phyloP scores from a whole-genome alignment of 2,329 filamentous ascomycete genomes.

The Fusarium pininemorale region DNA sequence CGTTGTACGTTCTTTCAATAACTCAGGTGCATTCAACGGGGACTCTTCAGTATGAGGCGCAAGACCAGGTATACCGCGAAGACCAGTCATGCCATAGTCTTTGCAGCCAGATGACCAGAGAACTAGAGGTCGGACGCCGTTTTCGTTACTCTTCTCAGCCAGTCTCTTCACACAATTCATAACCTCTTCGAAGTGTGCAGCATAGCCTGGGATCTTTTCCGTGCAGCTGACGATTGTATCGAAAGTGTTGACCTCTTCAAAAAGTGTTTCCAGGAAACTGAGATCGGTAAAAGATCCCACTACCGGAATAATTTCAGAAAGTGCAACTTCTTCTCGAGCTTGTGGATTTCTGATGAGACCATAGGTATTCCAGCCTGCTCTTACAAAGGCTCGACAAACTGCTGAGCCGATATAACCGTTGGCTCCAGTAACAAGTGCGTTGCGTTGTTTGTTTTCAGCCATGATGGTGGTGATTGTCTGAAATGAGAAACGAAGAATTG shows the following conservation, averaged over 20 bases:
- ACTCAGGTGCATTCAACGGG: conserved; percentile 45
- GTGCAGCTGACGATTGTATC: conserved; percentile 56
- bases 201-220: conserved; percentile 53
- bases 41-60: conserved; percentile 55
- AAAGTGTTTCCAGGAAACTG: conserved; percentile 42
- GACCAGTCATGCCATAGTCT: conserved; percentile 54
- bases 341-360: conserved; percentile 53
- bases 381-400: conserved; percentile 55
- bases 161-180: conserved; percentile 48
- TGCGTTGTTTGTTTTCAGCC: not conserved
- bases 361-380: conserved; percentile 56
- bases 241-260: conserved; percentile 42
- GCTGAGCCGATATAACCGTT: conserved; percentile 60
- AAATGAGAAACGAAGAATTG: not conserved
- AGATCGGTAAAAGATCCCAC: conserved; percentile 51
- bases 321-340: conserved; percentile 42
- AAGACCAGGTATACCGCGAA: conserved; percentile 49
- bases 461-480: not conserved
- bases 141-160: conserved; percentile 44
- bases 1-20: conserved; percentile 45
- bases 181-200: conserved; percentile 50
- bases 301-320: conserved; percentile 52
- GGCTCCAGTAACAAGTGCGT: conserved; percentile 57
- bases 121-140: conserved; percentile 52
- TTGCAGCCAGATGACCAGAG: conserved; percentile 60